These are phyloP conservation scores for Leccinum subatratum DNA, from an alignment of 1,284 basidiomycete species.

Conservation along the genomic window DNA sequence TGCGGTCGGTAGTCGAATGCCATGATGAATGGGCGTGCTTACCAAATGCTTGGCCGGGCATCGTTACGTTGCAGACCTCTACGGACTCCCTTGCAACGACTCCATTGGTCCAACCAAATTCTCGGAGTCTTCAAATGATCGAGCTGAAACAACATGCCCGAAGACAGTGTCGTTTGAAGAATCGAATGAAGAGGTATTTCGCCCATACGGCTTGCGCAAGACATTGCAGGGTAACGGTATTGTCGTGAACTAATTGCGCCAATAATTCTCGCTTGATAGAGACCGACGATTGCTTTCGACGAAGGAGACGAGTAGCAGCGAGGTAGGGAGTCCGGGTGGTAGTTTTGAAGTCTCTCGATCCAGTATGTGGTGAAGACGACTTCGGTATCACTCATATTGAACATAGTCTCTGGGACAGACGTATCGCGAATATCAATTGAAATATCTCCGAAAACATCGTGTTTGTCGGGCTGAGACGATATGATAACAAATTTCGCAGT, in stretches of 20 bases:
- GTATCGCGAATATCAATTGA: too few species aligned
- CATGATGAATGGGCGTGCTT: constrained; percentile 23
- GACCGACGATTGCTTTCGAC: constrained; percentile 13
- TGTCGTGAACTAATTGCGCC: constrained; percentile 16
- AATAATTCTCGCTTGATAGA: constrained; percentile 15
- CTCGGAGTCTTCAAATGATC: too few species aligned
- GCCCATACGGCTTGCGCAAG: constrained; percentile 43
- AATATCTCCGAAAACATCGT: too few species aligned
- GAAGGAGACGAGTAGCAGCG: constrained; percentile 5
- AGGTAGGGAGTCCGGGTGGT: constrained; percentile 22
- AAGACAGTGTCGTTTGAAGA: constrained; percentile 40
- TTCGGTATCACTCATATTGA: too few species aligned
- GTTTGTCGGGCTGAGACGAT: too few species aligned
- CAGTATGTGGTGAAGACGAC: constrained; percentile 35
- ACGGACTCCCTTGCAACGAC: constrained; percentile 57
- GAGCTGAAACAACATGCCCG: constrained; percentile 44
- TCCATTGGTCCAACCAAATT: too few species aligned
- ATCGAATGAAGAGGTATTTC: constrained; percentile 37
- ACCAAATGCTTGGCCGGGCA: constrained; percentile 65
- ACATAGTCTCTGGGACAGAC: too few species aligned
- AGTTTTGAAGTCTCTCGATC: constrained; percentile 32
- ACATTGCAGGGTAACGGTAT: constrained; percentile 35
- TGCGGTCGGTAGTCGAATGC: background rate
- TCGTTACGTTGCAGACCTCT: constrained; percentile 52
- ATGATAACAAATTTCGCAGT: too few species aligned